Conservation (phyloP, 2,329 filamentous ascomycete species). For the Aspergillus fischeri region DNA sequence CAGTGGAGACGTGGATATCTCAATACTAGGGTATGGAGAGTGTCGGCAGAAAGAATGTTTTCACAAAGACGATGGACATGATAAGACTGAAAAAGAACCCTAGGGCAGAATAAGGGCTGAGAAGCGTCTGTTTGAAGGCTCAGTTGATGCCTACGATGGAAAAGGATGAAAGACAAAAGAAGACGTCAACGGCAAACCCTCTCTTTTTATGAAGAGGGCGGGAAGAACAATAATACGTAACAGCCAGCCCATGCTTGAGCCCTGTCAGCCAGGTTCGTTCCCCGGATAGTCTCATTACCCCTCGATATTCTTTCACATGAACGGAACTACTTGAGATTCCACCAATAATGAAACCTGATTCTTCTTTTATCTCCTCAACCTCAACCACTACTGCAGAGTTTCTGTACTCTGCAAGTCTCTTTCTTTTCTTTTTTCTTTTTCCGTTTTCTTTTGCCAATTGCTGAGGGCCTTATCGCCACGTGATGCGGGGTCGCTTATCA, state of each 20-base stretch:
- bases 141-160: conserved; percentile 7
- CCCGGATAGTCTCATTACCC: too few species aligned
- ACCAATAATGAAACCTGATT: too few species aligned
- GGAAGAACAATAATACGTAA: not conserved
- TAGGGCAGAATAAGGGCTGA: not conserved
- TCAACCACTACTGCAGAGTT: not conserved
- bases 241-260: not conserved
- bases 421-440: not conserved
- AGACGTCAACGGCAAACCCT: not conserved
- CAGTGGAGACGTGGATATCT: not conserved
- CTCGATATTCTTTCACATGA: not conserved
- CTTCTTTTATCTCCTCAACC: too few species aligned
- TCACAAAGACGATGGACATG: conserved; percentile 18
- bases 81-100: conserved; percentile 2
- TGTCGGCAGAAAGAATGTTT: conserved; percentile 11
- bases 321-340: not conserved
- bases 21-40: conserved; percentile 19
- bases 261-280: not conserved
- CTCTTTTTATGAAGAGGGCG: not conserved
- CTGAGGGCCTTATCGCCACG: conserved; percentile 11
- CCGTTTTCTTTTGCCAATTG: conserved; percentile 6
- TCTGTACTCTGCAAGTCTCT: not conserved
- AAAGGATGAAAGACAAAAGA: conserved; percentile 5
- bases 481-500: conserved; percentile 21
- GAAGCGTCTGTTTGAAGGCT: not conserved